Percentiles rank a stretch among this genome's conserved stretches.
These are phyloP conservation scores for Pestalotiopsis fici DNA, from an alignment of 2,329 filamentous ascomycete genomes.

Conservation along the genomic window DNA sequence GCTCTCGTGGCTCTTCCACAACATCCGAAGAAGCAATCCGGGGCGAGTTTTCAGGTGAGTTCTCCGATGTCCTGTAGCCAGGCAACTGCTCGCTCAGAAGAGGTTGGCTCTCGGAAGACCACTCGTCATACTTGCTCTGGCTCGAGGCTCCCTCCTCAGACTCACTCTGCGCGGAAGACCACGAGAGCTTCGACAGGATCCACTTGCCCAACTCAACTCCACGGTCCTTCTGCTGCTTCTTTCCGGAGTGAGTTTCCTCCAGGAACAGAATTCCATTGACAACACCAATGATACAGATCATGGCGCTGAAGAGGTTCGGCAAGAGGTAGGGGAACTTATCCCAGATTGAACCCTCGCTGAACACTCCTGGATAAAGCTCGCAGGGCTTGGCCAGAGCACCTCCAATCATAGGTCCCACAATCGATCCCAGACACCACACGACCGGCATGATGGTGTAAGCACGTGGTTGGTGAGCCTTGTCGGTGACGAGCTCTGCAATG, in stretches of 20 bases:
- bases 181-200: constrained; percentile 52
- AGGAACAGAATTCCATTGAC: constrained; percentile 68
- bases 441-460: constrained; percentile 98
- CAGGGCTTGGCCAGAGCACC: constrained; percentile 88
- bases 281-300: constrained; percentile 65
- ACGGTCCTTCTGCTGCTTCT: constrained; percentile 73
- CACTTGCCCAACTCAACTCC: constrained; percentile 77
- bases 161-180: constrained; percentile 34
- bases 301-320: constrained; percentile 58
- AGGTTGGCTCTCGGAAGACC: constrained; percentile 55
- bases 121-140: constrained; percentile 1
- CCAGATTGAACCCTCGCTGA: constrained; percentile 75
- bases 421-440: constrained; percentile 96
- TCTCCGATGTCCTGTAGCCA: constrained; percentile 66
- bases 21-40: constrained; percentile 30
- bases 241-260: constrained; percentile 88
- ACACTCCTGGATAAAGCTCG: constrained; percentile 75
- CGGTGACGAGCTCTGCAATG: constrained; percentile 88
- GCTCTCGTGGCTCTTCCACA: constrained; percentile 34
- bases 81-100: constrained; percentile 66
- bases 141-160: constrained; percentile 26
- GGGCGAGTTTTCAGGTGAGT: constrained; percentile 48
- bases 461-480: constrained; percentile 90
- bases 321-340: constrained; percentile 83
- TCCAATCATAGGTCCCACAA: constrained; percentile 88